Percentiles rank a stretch among this genome's conserved stretches.
Conservation (phyloP, 2,329 filamentous ascomycete species). For the Dothistroma pini region DNA sequence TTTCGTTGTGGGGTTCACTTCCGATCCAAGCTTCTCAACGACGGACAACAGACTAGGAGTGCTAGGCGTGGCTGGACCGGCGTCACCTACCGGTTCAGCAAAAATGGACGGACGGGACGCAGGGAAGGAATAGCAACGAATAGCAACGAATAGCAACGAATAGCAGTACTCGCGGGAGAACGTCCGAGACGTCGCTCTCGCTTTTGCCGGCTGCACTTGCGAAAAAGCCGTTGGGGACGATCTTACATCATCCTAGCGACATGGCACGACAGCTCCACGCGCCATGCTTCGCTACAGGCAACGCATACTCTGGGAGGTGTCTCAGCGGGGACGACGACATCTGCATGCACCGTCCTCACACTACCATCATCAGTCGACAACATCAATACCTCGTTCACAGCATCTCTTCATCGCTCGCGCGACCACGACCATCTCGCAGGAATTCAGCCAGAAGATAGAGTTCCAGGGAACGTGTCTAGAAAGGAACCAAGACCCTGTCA, state of each 20-base stretch:
- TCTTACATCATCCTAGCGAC: not conserved
- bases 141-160: not conserved
- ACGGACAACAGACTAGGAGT: not conserved
- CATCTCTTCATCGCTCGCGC: not conserved
- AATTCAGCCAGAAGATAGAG: not conserved
- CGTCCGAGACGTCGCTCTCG: not conserved
- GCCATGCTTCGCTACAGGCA: not conserved
- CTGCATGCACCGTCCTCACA: not conserved
- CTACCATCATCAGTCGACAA: not conserved
- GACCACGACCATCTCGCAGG: not conserved
- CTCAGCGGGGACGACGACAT: not conserved
- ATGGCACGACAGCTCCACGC: not conserved
- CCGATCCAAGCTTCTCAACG: constrained; percentile 2
- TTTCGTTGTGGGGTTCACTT: constrained; percentile 3
- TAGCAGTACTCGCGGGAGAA: too few species aligned
- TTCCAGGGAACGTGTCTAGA: not conserved
- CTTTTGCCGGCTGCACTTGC: not conserved
- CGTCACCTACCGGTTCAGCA: not conserved
- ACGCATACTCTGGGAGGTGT: not conserved
- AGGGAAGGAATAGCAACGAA: not conserved
- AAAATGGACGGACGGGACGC: not conserved
- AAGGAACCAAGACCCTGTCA: not conserved
- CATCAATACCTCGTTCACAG: not conserved
- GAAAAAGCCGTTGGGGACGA: not conserved
- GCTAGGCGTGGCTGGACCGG: not conserved